phyloP scores from a whole-genome alignment of 2,329 filamentous ascomycete species.

The Paramyrothecium roridum region DNA sequence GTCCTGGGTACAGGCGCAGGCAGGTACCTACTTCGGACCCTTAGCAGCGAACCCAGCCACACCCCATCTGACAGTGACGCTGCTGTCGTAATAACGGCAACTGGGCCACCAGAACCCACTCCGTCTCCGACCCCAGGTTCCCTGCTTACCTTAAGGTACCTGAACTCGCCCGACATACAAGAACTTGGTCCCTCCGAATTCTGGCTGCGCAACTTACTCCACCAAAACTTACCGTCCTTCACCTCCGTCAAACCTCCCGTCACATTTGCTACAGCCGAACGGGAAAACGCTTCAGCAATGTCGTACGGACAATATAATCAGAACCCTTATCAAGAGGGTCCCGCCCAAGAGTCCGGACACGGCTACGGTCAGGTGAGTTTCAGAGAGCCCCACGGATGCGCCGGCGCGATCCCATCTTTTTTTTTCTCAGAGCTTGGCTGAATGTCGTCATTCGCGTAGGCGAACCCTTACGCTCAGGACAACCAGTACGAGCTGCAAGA shows the following conservation, averaged over 20 bases:
- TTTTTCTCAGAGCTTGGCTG: background rate
- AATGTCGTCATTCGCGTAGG: conserved; percentile 7
- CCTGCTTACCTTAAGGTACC: background rate
- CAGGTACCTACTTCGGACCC: no score
- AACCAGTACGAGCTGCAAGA: conserved; percentile 54
- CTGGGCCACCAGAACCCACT: background rate
- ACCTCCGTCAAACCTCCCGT: conserved; percentile 12
- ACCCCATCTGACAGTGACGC: background rate
- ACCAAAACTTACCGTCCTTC: conserved; percentile 3
- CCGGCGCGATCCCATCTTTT: background rate
- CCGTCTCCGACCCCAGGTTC: background rate
- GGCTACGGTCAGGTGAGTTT: conserved; percentile 40
- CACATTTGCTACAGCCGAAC: conserved; percentile 4
- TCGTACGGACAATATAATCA: conserved; percentile 58
- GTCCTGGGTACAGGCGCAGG: no score
- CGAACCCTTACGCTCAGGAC: conserved; percentile 26
- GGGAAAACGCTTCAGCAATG: conserved; percentile 40
- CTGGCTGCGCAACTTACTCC: background rate
- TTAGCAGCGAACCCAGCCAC: background rate
- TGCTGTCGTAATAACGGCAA: background rate
- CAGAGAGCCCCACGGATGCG: conserved; percentile 26
- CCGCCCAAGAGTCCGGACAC: conserved; percentile 44
- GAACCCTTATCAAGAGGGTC: conserved; percentile 61
- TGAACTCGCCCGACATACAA: background rate
- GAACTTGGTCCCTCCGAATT: background rate